Base-by-base conservation (phyloP, 495 filamentous ascomycete species). In the Xylaria bambusicola region DNA sequence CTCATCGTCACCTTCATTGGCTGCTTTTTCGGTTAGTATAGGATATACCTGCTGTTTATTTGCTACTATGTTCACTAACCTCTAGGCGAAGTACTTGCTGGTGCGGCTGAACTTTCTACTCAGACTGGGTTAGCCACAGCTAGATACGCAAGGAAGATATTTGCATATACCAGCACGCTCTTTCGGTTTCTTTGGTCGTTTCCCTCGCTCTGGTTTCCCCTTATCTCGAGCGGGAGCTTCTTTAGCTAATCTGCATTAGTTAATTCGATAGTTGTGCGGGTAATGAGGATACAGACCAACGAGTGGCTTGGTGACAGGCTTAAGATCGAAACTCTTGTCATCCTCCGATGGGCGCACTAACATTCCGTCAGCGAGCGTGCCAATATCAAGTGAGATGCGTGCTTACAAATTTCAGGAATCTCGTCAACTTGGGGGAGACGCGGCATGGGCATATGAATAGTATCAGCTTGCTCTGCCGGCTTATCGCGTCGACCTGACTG, bases 361-460 rank as follows among this genome's bases (percentile, higher is more conserved):
- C 18, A 3, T 1, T 33, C 24, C 6, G 29, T 56, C 18, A 56
- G 20, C 12, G 12, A 6, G 6, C 12, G 21, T 36, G 9, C 35
- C 35, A 6, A 6, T 4, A 7, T 4, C 18, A 5, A 8, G 18
- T 18, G 6, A 1, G 3, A 8, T 12, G 6, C 18, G 12, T 49
- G 49, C 55, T 41, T 27, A 58, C 45, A n/a, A 44, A 9, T 40
- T 36, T 51, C 47, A 2, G 35, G 48, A 6, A 45, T 23, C 17
- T 17, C 36, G 9, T 26, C 26, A 27, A 21, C 24, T 36, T 59
- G 27, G 12, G 36, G 6, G 23, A 17, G 20, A 1, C 26, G 24
- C 15, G 49, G 38, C 18, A 38, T 29, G 15, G 47, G 56, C 36
- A 42, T 52, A 45, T 44, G 36, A 26, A 46, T 26, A 44, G 36